Conservation (phyloP, 345 rosid species). For the Corymbia maculata region DNA sequence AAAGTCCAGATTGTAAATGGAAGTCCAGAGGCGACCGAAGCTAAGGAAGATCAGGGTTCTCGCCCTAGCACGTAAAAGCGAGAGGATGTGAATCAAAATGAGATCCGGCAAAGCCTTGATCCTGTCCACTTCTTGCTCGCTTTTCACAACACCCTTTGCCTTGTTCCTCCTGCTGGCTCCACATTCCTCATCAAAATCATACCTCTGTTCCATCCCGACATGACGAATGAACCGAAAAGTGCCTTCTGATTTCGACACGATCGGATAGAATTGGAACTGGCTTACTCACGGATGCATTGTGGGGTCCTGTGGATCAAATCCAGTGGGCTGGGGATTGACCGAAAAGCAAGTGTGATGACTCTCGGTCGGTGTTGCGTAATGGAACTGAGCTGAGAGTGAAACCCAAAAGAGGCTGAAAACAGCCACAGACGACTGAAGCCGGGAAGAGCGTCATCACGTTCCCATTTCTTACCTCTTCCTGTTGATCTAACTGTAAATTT, state of each 20-base stretch:
- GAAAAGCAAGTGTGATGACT: not conserved
- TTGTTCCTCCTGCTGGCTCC: not conserved
- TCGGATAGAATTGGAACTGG: not conserved
- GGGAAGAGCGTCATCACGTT: not conserved
- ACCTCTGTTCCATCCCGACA: not conserved
- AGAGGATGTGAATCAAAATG: not conserved
- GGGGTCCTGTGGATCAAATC: not conserved
- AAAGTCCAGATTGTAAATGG: not conserved
- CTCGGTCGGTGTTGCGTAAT: not conserved
- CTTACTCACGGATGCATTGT: not conserved
- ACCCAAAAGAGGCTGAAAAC: not conserved
- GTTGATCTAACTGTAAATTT: not conserved
- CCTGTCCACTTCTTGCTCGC: conserved; percentile 1
- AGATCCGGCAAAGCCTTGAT: not conserved
- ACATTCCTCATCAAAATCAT: not conserved
- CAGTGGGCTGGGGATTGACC: not conserved
- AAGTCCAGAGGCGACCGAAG: not conserved
- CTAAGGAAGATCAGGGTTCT: not conserved
- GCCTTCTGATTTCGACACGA: not conserved
- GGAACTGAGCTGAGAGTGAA: not conserved
- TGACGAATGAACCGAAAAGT: not conserved
- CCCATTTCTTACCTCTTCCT: not conserved
- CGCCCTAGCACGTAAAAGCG: not conserved
- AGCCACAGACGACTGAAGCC: not conserved
- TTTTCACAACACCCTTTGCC: not conserved